These are phyloP conservation scores for Vigna trinervia DNA, from an alignment of 306 rosid species.

Conservation along the genomic window DNA sequence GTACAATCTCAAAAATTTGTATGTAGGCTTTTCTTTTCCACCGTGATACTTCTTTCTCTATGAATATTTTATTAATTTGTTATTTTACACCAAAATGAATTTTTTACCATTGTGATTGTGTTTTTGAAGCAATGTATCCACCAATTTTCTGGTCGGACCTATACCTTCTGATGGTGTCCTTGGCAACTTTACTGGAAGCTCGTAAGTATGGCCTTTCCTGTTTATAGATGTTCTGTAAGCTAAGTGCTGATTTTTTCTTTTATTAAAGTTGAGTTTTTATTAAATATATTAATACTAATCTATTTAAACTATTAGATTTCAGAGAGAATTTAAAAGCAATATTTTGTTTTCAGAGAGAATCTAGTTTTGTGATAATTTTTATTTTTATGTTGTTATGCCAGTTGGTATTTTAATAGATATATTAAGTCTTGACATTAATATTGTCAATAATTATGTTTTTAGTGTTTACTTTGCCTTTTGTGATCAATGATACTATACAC, in stretches of 20 bases:
- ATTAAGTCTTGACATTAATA: conserved; percentile 18
- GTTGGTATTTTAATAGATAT: conserved; percentile 17
- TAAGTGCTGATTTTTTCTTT: conserved; percentile 11
- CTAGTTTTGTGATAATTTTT: neutral
- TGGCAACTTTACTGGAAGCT: conserved; percentile 70
- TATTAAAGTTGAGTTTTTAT: conserved; percentile 11
- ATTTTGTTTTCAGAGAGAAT: neutral
- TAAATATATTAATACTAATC: conserved; percentile 10
- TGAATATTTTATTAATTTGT: conserved; percentile 17
- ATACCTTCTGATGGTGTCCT: conserved; percentile 92
- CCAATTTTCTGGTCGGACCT: conserved; percentile 93
- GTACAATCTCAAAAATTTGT: conserved; percentile 71
- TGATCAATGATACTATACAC: conserved; percentile 22
- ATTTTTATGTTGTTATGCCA: neutral
- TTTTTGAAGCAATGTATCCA: conserved; percentile 77
- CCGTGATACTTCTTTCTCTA: conserved; percentile 33
- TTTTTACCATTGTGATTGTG: conserved; percentile 32
- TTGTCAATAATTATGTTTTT: conserved; percentile 10
- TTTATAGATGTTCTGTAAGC: conserved; percentile 37
- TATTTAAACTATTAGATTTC: neutral
- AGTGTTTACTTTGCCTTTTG: conserved; percentile 28
- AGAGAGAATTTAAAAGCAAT: neutral
- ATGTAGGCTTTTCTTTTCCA: conserved; percentile 52
- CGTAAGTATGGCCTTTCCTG: conserved; percentile 67
- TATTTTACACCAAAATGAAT: conserved; percentile 19